A percentile compares a stretch with the other conserved stretches of the same genome.
phyloP scores from a whole-genome alignment of 352 stramenopile genomes.

The Pythium phragmitis region DNA sequence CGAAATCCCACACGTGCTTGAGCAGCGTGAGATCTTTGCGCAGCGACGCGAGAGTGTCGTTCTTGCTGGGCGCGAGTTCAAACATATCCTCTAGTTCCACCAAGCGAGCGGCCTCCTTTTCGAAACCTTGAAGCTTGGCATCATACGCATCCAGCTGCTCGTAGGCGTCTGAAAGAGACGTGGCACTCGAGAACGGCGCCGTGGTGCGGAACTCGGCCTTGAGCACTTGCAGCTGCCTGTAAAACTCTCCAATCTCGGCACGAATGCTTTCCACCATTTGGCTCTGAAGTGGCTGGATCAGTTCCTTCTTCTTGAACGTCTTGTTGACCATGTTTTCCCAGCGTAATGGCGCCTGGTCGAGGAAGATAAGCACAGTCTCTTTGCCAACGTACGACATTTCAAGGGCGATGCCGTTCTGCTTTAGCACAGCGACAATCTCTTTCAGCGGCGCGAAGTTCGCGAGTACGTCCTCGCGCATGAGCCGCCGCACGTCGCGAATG shows the following conservation, averaged over 20 bases:
- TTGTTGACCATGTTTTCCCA: conserved; percentile 94
- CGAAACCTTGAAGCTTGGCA: conserved; percentile 67
- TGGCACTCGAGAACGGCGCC: conserved; percentile 48
- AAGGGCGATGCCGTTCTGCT: conserved; percentile 86
- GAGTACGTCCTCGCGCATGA: conserved; percentile 81
- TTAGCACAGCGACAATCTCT: conserved; percentile 81
- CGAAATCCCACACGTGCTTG: conserved; percentile 93
- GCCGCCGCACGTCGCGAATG: conserved; percentile 84
- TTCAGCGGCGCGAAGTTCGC: conserved; percentile 73
- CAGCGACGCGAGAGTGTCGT: conserved; percentile 78
- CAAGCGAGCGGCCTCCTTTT: conserved; percentile 78
- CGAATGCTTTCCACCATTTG: conserved; percentile 85
- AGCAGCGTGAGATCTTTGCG: conserved; percentile 88
- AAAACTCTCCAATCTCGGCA: conserved; percentile 70
- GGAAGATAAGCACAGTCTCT: conserved; percentile 77
- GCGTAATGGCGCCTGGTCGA: conserved; percentile 86
- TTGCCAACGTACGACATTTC: conserved; percentile 88
- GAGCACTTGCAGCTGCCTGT: conserved; percentile 56
- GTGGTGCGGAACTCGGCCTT: conserved; percentile 62
- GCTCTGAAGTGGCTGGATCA: conserved; percentile 89
- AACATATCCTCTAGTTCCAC: conserved; percentile 95
- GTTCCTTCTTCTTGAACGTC: conserved; percentile 91
- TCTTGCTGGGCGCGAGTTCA: conserved; percentile 84
- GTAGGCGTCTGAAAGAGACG: conserved; percentile 74
- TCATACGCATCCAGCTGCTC: conserved; percentile 86